Evolutionary conservation across 164 flowering plant genomes (phyloP).

Genomic region (Stephania cephalantha): DNA sequence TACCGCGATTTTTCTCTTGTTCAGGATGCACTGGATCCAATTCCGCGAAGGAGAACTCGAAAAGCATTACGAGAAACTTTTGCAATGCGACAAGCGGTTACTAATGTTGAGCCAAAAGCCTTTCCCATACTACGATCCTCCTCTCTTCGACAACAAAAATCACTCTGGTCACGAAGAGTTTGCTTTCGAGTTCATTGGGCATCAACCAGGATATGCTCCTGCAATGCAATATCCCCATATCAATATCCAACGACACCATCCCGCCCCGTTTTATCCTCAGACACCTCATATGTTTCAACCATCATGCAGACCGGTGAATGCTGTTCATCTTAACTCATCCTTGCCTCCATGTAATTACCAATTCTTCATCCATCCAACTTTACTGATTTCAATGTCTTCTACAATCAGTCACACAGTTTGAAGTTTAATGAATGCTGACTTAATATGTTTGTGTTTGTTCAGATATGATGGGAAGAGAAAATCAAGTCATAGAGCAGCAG

Average conservation of each 20-base stretch:
- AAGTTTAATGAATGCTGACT: not conserved
- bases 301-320: not conserved
- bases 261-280: constrained; percentile 4
- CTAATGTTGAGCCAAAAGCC: constrained; percentile 33
- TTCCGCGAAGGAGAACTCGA: constrained; percentile 39
- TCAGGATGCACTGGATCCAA: constrained; percentile 45
- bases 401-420: not conserved
- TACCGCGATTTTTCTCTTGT: not conserved
- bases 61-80: constrained; percentile 53
- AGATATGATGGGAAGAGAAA: constrained; percentile 5
- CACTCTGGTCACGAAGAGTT: not conserved
- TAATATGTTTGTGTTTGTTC: not conserved
- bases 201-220: constrained; percentile 7
- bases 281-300: constrained; percentile 5
- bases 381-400: not conserved
- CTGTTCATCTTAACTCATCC: not conserved
- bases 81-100: constrained; percentile 46
- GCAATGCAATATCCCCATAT: constrained; percentile 10
- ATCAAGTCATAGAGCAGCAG: constrained; percentile 6
- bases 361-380: no score
- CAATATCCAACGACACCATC: not conserved
- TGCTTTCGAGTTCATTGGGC: constrained; percentile 1
- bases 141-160: constrained; percentile 4
- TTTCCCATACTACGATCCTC: constrained; percentile 14
- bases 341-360: constrained; percentile 17